These are phyloP conservation scores for Kluyveromyces wickerhamii DNA, from an alignment of 805 yeast genomes.

Conservation along the genomic window DNA sequence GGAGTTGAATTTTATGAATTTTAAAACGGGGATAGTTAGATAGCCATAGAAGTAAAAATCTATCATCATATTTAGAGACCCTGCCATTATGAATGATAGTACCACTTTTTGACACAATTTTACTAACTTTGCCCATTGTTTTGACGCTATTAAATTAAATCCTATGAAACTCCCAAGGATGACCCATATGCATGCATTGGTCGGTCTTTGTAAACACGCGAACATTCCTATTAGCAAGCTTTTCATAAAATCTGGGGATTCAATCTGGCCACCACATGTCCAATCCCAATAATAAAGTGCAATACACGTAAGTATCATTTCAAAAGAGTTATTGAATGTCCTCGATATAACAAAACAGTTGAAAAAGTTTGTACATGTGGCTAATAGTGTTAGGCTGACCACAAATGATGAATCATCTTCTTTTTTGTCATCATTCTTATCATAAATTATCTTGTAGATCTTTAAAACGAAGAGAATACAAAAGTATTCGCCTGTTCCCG, in stretches of 20 bases:
- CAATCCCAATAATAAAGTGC: conserved; percentile 72
- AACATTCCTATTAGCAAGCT: conserved; percentile 48
- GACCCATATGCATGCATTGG: conserved; percentile 73
- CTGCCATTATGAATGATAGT: conserved; percentile 18
- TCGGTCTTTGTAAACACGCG: conserved; percentile 74
- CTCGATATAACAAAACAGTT: conserved; percentile 78
- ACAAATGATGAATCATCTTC: conserved; percentile 9
- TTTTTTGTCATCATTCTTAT: conserved; percentile 11
- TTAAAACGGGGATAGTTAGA: conserved; percentile 52
- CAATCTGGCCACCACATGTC: conserved; percentile 26
- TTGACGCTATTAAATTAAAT: conserved; percentile 8
- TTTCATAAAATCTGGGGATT: conserved; percentile 18
- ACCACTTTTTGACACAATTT: conserved; percentile 17
- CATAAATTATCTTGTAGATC: conserved; percentile 17
- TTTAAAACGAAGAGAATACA: conserved; percentile 41
- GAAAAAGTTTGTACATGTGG: conserved; percentile 37
- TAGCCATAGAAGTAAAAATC: conserved; percentile 57
- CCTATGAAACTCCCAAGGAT: conserved; percentile 41
- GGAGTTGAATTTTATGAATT: conserved; percentile 74
- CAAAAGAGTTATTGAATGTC: conserved; percentile 79
- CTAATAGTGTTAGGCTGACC: conserved; percentile 15
- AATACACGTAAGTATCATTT: conserved; percentile 57
- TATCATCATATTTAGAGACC: conserved; percentile 34
- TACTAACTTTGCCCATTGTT: conserved; percentile 9
- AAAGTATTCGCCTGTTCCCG: conserved; percentile 63